Evolutionary conservation across 352 stramenopile genomes (phyloP).

Genomic region (Saprolegnia diclina): DNA sequence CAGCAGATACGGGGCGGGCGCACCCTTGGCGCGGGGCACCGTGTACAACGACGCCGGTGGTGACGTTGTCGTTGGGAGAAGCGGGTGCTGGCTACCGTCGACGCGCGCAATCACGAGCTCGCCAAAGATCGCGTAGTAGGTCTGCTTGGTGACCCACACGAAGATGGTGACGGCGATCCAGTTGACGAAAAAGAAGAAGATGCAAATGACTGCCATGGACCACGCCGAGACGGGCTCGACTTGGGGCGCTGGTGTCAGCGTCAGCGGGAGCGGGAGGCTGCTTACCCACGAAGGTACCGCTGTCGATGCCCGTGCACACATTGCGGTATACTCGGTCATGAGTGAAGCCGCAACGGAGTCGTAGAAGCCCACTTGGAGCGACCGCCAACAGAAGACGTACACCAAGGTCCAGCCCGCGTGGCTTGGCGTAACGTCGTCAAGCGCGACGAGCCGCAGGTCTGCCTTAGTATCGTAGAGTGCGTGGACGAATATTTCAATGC

Average conservation of each 20-base stretch:
- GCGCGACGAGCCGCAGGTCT: background rate
- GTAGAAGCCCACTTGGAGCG: conserved; percentile 7
- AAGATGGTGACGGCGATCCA: conserved; percentile 2
- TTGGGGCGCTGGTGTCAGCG: background rate
- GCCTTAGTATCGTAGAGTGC: conserved; percentile 13
- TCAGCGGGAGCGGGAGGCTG: background rate
- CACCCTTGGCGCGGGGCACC: background rate
- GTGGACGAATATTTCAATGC: conserved; percentile 12
- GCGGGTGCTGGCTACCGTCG: background rate
- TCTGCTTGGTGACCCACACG: conserved; percentile 3
- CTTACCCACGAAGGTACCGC: background rate
- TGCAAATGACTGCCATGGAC: background rate
- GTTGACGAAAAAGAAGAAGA: background rate
- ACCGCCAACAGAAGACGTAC: conserved; percentile 15
- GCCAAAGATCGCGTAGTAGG: conserved; percentile 4
- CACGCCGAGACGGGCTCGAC: background rate
- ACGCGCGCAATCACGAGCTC: background rate
- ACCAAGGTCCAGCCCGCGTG: conserved; percentile 2
- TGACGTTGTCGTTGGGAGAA: background rate
- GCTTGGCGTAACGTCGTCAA: conserved; percentile 2
- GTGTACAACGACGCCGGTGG: too few species aligned
- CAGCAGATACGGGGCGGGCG: background rate
- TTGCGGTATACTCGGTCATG: background rate
- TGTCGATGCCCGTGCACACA: too few species aligned
- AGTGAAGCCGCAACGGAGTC: background rate